Percentiles rank a stretch among this genome's conserved stretches.
Evolutionary conservation across 208 protist species (phyloP).

Genomic region (Naegleria fowleri): DNA sequence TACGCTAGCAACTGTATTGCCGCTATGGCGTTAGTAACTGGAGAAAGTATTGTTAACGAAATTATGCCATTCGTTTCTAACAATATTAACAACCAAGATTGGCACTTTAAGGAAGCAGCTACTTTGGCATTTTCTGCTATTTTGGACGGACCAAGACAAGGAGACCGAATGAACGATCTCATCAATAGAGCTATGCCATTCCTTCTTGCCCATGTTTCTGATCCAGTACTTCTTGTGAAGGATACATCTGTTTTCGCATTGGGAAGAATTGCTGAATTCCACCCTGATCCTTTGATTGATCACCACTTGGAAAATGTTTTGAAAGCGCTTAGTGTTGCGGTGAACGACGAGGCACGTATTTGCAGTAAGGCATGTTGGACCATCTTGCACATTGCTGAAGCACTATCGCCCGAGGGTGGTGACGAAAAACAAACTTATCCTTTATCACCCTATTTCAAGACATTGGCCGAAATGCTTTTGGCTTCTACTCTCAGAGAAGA

Average conservation of each 20-base stretch:
- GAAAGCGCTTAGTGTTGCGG: conserved; percentile 52
- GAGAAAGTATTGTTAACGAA: conserved; percentile 49
- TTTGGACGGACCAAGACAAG: conserved; percentile 74
- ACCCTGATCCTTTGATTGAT: conserved; percentile 63
- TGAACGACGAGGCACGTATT: conserved; percentile 62
- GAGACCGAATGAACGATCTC: conserved; percentile 63
- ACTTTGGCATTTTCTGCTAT: conserved; percentile 91
- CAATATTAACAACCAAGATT: conserved; percentile 79
- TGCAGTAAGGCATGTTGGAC: conserved; percentile 82
- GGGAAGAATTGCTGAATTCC: conserved; percentile 81
- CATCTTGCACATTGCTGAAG: conserved; percentile 82
- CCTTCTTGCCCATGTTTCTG: conserved; percentile 73
- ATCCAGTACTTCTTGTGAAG: conserved; percentile 66
- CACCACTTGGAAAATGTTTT: conserved; percentile 63
- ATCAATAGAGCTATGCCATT: conserved; percentile 73
- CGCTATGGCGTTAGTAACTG: conserved; percentile 68
- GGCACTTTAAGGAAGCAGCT: conserved; percentile 87
- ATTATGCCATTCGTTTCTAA: conserved; percentile 86
- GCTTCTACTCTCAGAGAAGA: conserved; percentile 42
- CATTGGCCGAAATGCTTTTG: conserved; percentile 28
- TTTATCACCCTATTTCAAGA: conserved; percentile 72
- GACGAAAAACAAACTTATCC: conserved; percentile 58
- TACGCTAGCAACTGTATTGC: conserved; percentile 80
- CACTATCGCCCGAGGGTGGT: conserved; percentile 56
- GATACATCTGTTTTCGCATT: conserved; percentile 90